A percentile compares a stretch with the other conserved stretches of the same genome.
Conservation (phyloP, 176 grass and related monocot species). For the Avena insularis region DNA sequence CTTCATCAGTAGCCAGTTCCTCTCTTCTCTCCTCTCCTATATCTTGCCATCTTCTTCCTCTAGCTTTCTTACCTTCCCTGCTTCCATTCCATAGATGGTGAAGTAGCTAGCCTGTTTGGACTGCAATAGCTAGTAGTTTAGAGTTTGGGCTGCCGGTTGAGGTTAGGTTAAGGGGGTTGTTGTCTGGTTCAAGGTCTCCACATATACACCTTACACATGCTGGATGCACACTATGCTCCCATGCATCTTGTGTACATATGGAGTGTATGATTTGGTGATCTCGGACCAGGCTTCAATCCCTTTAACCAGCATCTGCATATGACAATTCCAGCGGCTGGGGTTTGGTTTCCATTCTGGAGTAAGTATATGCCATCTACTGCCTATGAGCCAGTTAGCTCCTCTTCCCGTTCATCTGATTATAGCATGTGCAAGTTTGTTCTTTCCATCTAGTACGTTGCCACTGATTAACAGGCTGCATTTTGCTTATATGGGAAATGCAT, state of each 20-base stretch:
- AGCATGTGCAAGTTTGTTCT: neutral
- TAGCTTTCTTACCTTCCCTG: neutral
- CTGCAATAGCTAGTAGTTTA: neutral
- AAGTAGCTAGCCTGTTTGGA: constrained; percentile 10
- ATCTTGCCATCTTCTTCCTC: neutral
- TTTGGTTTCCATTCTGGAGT: neutral
- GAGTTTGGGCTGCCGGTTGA: constrained; percentile 33
- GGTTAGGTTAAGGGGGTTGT: constrained; percentile 50
- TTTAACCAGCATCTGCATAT: constrained; percentile 38
- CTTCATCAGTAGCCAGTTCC: neutral
- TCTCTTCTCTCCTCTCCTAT: constrained; percentile 28
- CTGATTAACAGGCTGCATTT: neutral
- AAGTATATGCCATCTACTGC: neutral
- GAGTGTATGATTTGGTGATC: constrained; percentile 26
- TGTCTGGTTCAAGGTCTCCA: constrained; percentile 53
- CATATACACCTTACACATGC: neutral
- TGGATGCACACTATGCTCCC: neutral
- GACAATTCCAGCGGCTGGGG: neutral
- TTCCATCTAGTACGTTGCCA: neutral
- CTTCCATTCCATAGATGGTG: constrained; percentile 35
- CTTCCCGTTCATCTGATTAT: neutral
- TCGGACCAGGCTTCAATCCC: constrained; percentile 60
- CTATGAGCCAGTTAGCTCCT: neutral
- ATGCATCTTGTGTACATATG: neutral
- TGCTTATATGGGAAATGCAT: neutral